Base-by-base conservation (phyloP, 352 stramenopile species). In the Phytophthora constricta region DNA sequence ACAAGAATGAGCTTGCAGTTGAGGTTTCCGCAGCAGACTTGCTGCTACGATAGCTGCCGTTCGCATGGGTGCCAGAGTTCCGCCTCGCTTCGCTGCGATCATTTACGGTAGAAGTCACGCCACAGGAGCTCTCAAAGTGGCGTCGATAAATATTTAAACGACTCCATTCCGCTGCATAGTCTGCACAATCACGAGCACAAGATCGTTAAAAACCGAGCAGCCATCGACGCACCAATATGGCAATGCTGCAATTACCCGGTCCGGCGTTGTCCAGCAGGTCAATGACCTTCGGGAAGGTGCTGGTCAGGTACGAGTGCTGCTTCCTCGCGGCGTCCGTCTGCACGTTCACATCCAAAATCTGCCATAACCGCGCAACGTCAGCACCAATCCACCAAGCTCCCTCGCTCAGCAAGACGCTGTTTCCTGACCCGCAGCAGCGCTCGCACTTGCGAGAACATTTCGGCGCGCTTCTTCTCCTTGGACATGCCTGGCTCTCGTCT, bases 381-480 rank as follows among this genome's bases (percentile, higher is more conserved):
- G n/a, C 10, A 17, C 7, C 4, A 45, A 45, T 45, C 10, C 9
- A 20, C 37, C 4, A 20, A 28, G 22, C 16, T 26, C 19, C 45
- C 7, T 53, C 1, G 16, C 37, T 4, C 10, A 46, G 17, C 11
- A 2, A 62, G 39, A 5, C 31, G 20, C n/a, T 41, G 4, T 5
- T 42, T 26, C 51, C 78, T 64, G 57, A 91, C 85, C 34, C 80
- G 82, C 45, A 92, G 59, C 25, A 94, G 50, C 17, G 86, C 86
- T 28, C 82, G 86, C 69, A 94, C 77, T 84, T 94, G 86, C 28
- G 86, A 87, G 41, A 79, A 91, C 80, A 92, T 83, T 55, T 92
- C 86, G 16, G 78, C 63, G 56, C 82, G 76, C 49, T 80, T 79
- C 77, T 90, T 92, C 68, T 92, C 80, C 45, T 82, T 82, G 23